Evolutionary conservation across 164 flowering plant genomes (phyloP).

Genomic region (Akebia trifoliata): DNA sequence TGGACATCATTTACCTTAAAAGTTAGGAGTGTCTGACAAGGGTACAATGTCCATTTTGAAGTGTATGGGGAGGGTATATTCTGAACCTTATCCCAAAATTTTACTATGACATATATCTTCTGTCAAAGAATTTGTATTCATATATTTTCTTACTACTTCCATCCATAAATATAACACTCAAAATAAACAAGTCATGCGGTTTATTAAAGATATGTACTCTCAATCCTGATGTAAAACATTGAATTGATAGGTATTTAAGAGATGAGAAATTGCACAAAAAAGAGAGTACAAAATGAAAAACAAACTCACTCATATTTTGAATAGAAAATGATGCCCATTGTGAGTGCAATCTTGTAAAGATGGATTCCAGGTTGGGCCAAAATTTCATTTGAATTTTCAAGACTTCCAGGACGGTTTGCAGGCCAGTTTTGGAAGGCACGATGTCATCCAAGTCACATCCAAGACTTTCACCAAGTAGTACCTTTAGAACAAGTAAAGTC

Average conservation of each 20-base stretch:
- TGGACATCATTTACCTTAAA: too few species aligned
- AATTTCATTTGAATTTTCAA: slow-evolving; percentile 63
- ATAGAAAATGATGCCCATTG: slow-evolving; percentile 35
- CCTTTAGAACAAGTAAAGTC: slow-evolving; percentile 37
- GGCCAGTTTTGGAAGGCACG: slow-evolving; percentile 63
- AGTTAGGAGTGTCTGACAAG: too few species aligned
- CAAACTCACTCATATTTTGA: slow-evolving; percentile 49
- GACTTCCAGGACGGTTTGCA: slow-evolving; percentile 70
- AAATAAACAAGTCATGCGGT: too few species aligned
- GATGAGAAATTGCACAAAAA: not conserved
- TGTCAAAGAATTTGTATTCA: too few species aligned
- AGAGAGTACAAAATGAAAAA: not conserved
- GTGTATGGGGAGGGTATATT: too few species aligned
- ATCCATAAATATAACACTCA: too few species aligned
- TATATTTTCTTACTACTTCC: too few species aligned
- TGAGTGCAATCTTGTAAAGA: slow-evolving; percentile 38
- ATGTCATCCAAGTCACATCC: slow-evolving; percentile 24
- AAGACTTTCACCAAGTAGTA: slow-evolving; percentile 74
- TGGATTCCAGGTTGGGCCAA: slow-evolving; percentile 62
- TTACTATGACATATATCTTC: too few species aligned
- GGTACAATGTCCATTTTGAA: too few species aligned
- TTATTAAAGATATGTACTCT: too few species aligned
- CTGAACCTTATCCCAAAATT: too few species aligned
- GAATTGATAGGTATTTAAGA: not conserved
- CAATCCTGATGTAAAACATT: too few species aligned